Evolutionary conservation across 805 yeast species (phyloP), one percentile per base, ranked within the genome.

Genomic region (Hanseniaspora taiwanica): DNA sequence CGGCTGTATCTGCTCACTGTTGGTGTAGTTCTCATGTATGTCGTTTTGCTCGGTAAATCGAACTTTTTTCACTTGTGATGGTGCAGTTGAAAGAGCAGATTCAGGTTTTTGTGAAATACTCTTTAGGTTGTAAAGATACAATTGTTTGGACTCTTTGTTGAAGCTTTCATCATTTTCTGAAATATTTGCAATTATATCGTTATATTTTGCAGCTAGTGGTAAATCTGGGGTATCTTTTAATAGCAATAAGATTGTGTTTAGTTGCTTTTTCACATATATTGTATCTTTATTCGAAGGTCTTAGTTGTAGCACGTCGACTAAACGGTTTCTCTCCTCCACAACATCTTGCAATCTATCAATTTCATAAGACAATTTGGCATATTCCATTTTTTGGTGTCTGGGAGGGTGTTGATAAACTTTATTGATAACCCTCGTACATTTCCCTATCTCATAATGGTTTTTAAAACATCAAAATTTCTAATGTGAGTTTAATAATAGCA

Each of bases 311-410:
- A 43, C 45, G 4, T 43, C 36, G 2, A 50, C 40, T n/a, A 58
- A 40, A 29, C 61, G 42, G 13, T 38, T 32, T 23, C 61, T 48
- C 37, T 58, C 62, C 14, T 55, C 58, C 4, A 56, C 45, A 17
- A 55, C 20, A 42, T 55, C 57, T 4, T 40, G 39, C 27, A 58
- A 38, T 39, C 42, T 53, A 19, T 53, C 56, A 12, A 55, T 33
- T 44, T 53, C 59, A 32, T 55, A 53, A n/a, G 47, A 40, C 9
- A 53, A 31, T 38, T 49, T 49, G 34, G 54, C 36, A 18, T 40
- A 38, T 25, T 48, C 52, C 59, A 54, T 55, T 6, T 21, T n/a
- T 8, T 20, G 7, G 4, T 17, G 5, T 16, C 21, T 16, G 12
- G 35, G 16, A 6, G 19, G 12, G 3, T 32, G 21, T 32, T 32